Evolutionary conservation across 164 flowering plant species (phyloP).

Genomic region (Litsea cubeba): DNA sequence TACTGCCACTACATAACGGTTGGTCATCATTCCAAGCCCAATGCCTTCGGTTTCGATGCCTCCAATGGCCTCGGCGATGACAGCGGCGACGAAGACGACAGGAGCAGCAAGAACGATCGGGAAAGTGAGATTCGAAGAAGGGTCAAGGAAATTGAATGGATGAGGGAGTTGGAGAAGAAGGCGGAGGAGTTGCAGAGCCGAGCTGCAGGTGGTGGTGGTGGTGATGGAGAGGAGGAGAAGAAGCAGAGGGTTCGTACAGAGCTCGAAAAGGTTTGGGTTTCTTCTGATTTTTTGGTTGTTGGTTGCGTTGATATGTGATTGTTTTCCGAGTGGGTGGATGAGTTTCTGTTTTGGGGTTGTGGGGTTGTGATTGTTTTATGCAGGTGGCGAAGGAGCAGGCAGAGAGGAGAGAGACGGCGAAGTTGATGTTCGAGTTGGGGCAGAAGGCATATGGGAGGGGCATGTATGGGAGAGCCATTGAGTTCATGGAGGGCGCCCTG

Average conservation of each 20-base stretch:
- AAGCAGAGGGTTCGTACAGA: constrained; percentile 73
- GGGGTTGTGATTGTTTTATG: neutral
- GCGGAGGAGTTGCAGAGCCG: constrained; percentile 80
- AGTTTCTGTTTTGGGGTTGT: neutral
- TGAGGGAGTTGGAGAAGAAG: constrained; percentile 77
- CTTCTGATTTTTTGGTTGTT: neutral
- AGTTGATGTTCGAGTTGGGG: constrained; percentile 91
- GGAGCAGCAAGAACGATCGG: constrained; percentile 37
- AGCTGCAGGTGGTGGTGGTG: constrained; percentile 22
- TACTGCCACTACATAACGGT: no score
- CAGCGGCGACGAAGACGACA: constrained; percentile 45
- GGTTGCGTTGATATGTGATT: no score
- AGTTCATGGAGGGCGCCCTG: constrained; percentile 86
- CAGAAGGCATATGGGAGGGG: constrained; percentile 93
- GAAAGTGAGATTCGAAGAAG: constrained; percentile 72
- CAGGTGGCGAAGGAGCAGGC: constrained; percentile 96
- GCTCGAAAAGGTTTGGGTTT: constrained; percentile 67
- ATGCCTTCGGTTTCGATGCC: constrained; percentile 53
- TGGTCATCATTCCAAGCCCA: constrained; percentile 25
- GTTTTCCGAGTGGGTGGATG: no score
- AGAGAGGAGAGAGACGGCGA: constrained; percentile 72
- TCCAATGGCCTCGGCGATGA: constrained; percentile 45
- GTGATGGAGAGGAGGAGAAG: constrained; percentile 44
- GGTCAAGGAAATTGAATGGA: constrained; percentile 77
- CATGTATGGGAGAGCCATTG: constrained; percentile 76